These are phyloP conservation scores for Haematococcus sp. DNA, from an alignment of 139 green algal genomes.

Conservation along the genomic window DNA sequence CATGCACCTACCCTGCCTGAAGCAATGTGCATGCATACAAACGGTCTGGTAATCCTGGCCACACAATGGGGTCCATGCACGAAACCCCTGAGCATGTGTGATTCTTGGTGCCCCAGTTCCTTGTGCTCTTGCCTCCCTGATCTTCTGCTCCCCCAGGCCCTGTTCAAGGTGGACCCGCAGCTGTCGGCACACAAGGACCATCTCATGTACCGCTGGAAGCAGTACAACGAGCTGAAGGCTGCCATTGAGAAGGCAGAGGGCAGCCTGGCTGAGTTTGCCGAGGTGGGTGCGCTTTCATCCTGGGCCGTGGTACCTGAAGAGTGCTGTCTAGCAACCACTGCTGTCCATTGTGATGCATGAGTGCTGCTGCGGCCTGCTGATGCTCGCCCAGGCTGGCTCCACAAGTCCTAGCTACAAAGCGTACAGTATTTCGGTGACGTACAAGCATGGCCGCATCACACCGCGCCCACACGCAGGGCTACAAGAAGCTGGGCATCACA, in stretches of 20 bases:
- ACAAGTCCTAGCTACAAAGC: not conserved
- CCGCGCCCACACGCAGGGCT: conserved; percentile 45
- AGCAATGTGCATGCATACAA: too few species aligned
- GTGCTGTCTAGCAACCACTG: not conserved
- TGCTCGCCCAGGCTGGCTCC: not conserved
- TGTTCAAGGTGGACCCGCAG: too few species aligned
- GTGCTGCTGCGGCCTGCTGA: not conserved
- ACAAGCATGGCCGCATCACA: not conserved
- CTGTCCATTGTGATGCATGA: not conserved
- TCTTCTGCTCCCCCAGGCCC: too few species aligned
- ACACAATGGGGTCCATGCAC: too few species aligned
- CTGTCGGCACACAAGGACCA: too few species aligned
- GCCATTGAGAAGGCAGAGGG: conserved; percentile 67
- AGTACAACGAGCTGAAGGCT: conserved; percentile 54
- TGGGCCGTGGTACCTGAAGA: not conserved
- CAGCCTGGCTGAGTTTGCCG: conserved; percentile 61
- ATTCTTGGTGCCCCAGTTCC: too few species aligned
- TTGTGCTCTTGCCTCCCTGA: too few species aligned
- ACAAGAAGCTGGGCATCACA: conserved; percentile 78
- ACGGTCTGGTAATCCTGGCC: too few species aligned
- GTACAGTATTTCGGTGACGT: not conserved
- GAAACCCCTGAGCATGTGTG: too few species aligned
- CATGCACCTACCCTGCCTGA: too few species aligned
- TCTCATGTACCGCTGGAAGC: conserved; percentile 56
- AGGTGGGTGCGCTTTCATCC: conserved; percentile 19